A percentile compares a stretch with the other conserved stretches of the same genome.
Evolutionary conservation across 805 yeast species (phyloP).

Genomic region (Candida michaelii): DNA sequence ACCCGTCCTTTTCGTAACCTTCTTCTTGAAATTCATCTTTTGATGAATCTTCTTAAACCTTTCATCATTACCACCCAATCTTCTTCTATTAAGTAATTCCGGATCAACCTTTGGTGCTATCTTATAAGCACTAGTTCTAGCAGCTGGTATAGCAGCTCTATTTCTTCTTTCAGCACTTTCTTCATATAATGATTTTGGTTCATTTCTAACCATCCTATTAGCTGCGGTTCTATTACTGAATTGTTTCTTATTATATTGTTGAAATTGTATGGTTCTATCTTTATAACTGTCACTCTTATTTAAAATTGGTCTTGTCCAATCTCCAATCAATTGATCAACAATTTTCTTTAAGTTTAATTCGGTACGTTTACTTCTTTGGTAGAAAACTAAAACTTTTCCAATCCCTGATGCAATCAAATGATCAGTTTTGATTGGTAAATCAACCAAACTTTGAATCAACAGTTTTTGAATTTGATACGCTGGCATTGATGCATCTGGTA

Average conservation of each 20-base stretch:
- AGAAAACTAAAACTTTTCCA: constrained; percentile 90
- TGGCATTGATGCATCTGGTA: constrained; percentile 98
- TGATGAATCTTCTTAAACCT: constrained; percentile 76
- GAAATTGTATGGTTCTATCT: constrained; percentile 72
- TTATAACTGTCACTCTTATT: constrained; percentile 93
- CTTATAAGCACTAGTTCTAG: constrained; percentile 82
- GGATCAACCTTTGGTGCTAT: constrained; percentile 82
- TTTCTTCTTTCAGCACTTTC: constrained; percentile 88
- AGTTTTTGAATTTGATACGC: constrained; percentile 94
- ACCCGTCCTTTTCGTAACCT: constrained; percentile 59
- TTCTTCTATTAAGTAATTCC: constrained; percentile 43
- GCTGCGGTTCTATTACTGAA: constrained; percentile 44
- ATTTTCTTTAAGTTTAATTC: constrained; percentile 82
- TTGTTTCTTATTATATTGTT: constrained; percentile 63
- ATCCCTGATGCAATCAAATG: constrained; percentile 93
- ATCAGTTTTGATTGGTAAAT: constrained; percentile 90
- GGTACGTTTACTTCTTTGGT: constrained; percentile 86
- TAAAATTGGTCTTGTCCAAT: constrained; percentile 98
- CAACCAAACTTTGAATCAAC: constrained; percentile 67
- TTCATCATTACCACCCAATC: constrained; percentile 52
- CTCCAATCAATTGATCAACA: constrained; percentile 89
- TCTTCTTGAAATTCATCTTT: constrained; percentile 51
- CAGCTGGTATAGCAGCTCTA: constrained; percentile 95
- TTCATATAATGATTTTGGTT: constrained; percentile 68
- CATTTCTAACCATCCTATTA: constrained; percentile 22